phyloP scores from a whole-genome alignment of 1,139 yeast genomes.

The Spathaspora sp. region DNA sequence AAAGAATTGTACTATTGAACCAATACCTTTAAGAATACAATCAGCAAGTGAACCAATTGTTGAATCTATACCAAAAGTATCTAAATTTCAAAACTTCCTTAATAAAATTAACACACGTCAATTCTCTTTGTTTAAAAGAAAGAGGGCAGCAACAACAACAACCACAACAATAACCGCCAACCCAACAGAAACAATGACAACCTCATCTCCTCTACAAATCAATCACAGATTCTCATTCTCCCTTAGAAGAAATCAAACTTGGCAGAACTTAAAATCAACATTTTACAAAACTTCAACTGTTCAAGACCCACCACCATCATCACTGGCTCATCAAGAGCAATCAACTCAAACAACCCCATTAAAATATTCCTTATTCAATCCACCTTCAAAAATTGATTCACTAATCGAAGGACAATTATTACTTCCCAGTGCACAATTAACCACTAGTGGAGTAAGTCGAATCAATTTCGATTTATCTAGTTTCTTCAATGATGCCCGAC shows the following conservation, averaged over 20 bases:
- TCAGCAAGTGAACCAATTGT: background rate
- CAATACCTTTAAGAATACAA: background rate
- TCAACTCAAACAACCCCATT: background rate
- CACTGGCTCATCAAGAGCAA: background rate
- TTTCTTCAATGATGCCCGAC: constrained; percentile 12
- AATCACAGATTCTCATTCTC: background rate
- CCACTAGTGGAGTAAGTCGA: background rate
- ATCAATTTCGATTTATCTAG: constrained; percentile 3
- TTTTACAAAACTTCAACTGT: background rate
- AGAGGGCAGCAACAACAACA: background rate
- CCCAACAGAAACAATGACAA: background rate
- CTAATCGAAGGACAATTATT: background rate
- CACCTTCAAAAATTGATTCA: background rate
- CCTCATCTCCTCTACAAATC: background rate
- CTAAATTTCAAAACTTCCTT: background rate
- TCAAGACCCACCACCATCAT: background rate
- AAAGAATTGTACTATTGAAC: background rate
- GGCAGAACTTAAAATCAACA: background rate
- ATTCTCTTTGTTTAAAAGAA: background rate
- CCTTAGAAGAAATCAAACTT: background rate
- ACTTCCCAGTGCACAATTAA: background rate
- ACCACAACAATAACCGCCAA: no score
- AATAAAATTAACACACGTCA: background rate
- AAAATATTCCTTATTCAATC: background rate
- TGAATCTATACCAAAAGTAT: background rate